Evolutionary conservation across 768 basidiomycete genomes (phyloP).

Genomic region (Artomyces pyxidatus): DNA sequence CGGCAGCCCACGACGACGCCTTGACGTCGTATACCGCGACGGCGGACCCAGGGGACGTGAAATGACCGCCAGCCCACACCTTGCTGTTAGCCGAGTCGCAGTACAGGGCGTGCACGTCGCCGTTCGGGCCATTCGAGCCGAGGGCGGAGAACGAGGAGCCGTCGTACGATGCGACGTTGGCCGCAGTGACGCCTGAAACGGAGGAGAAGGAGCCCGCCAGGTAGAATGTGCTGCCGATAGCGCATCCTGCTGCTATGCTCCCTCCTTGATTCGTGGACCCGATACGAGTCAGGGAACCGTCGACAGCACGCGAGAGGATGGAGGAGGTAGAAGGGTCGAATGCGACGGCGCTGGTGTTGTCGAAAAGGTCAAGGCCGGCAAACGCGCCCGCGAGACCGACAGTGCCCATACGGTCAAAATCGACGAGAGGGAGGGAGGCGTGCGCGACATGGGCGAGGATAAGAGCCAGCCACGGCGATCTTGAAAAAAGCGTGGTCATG

Average conservation of each 20-base stretch:
- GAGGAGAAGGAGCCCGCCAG: constrained; percentile 80
- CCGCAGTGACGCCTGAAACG: constrained; percentile 47
- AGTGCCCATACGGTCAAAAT: constrained; percentile 80
- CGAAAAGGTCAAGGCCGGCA: constrained; percentile 74
- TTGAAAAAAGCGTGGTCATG: constrained; percentile 9
- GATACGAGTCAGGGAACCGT: constrained; percentile 61
- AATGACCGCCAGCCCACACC: constrained; percentile 74
- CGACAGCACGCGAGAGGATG: constrained; percentile 52
- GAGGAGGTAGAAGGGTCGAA: constrained; percentile 70
- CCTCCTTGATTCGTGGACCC: constrained; percentile 81
- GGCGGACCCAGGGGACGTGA: constrained; percentile 56
- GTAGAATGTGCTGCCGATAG: constrained; percentile 61
- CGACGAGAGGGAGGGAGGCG: constrained; percentile 34
- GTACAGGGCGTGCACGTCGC: constrained; percentile 60
- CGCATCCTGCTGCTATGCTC: constrained; percentile 64
- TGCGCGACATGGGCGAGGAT: constrained; percentile 24
- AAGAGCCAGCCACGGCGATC: constrained; percentile 17
- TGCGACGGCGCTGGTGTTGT: constrained; percentile 39
- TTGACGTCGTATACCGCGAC: constrained; percentile 68
- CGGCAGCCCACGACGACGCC: constrained; percentile 59
- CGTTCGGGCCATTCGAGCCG: constrained; percentile 64
- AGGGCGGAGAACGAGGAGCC: constrained; percentile 54
- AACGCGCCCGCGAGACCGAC: constrained; percentile 88
- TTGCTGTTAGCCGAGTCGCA: constrained; percentile 63
- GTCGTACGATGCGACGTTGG: constrained; percentile 74